These are phyloP conservation scores for Metschnikowia orientalis DNA, from an alignment of 805 yeast genomes.

Conservation along the genomic window DNA sequence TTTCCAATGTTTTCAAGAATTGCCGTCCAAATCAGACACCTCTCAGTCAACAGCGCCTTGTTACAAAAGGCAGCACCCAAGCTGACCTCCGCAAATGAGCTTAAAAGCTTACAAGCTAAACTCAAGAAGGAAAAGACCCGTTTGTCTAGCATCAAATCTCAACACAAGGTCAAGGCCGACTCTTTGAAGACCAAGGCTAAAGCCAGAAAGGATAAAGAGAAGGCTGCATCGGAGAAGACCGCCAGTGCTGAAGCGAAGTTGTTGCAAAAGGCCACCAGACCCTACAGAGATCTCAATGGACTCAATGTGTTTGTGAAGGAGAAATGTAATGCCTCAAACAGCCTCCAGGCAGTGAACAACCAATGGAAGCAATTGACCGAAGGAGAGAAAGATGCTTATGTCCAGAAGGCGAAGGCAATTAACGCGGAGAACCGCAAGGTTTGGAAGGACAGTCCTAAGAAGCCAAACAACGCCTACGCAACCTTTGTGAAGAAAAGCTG, in stretches of 20 bases:
- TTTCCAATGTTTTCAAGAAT: too few relatives aligned
- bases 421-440: conserved; percentile 23
- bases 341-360: conserved; percentile 17
- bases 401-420: conserved; percentile 24
- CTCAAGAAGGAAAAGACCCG: conserved; percentile 19
- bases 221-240: conserved; percentile 12
- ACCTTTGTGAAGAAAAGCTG: conserved; percentile 27
- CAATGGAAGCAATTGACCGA: conserved; percentile 27
- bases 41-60: neutral
- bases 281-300: conserved; percentile 21
- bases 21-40: too few relatives aligned
- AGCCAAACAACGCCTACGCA: conserved; percentile 30
- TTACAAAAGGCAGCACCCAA: conserved; percentile 1
- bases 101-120: conserved; percentile 16
- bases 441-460: conserved; percentile 32
- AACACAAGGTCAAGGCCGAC: conserved; percentile 14
- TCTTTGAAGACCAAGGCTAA: conserved; percentile 7
- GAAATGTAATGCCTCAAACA: conserved; percentile 10
- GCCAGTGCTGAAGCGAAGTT: conserved; percentile 11
- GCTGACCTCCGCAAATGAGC: too few relatives aligned
- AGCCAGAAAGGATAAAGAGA: conserved; percentile 10
- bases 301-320: conserved; percentile 26
- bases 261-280: conserved; percentile 22
- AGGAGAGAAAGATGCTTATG: conserved; percentile 26
- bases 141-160: conserved; percentile 9